Evolutionary conservation across 257 asterid genomes (phyloP).

Genomic region (Voacanga thouarsii): DNA sequence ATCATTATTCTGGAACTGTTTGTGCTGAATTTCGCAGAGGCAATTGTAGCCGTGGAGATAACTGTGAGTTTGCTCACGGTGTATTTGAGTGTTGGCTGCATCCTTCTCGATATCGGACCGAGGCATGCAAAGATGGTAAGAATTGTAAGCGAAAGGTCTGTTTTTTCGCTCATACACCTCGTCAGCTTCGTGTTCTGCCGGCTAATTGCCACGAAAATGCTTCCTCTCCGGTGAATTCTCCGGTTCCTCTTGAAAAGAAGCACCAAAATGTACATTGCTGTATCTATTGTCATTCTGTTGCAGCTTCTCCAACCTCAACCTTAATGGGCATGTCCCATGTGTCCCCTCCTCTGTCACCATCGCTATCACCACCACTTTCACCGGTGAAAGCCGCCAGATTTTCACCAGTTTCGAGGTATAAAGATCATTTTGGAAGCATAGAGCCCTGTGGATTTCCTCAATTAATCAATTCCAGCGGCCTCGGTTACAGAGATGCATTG

Average conservation of each 20-base stretch:
- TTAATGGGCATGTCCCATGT: constrained; percentile 46
- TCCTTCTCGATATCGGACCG: constrained; percentile 83
- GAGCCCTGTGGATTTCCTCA: constrained; percentile 26
- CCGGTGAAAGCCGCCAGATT: constrained; percentile 37
- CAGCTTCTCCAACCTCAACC: constrained; percentile 71
- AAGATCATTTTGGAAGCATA: constrained; percentile 14
- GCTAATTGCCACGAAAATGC: constrained; percentile 25
- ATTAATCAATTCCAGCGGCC: constrained; percentile 16
- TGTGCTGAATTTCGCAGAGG: constrained; percentile 86
- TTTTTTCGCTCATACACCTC: constrained; percentile 78
- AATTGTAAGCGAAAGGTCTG: constrained; percentile 87
- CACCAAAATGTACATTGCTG: constrained; percentile 47
- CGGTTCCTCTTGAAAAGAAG: constrained; percentile 18
- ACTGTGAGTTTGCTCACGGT: constrained; percentile 84
- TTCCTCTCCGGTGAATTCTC: constrained; percentile 20
- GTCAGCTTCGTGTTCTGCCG: constrained; percentile 79
- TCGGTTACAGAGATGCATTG: constrained; percentile 47
- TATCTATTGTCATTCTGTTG: constrained; percentile 46
- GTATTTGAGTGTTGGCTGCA: constrained; percentile 98
- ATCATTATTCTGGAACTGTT: constrained; percentile 68
- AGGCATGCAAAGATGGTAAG: constrained; percentile 95
- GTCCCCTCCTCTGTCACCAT: constrained; percentile 49
- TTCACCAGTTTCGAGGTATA: constrained; percentile 23
- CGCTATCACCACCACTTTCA: constrained; percentile 56
- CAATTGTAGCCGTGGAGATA: constrained; percentile 61